Conservation (phyloP, 164 flowering plant genomes). For the Liriodendron chinense region DNA sequence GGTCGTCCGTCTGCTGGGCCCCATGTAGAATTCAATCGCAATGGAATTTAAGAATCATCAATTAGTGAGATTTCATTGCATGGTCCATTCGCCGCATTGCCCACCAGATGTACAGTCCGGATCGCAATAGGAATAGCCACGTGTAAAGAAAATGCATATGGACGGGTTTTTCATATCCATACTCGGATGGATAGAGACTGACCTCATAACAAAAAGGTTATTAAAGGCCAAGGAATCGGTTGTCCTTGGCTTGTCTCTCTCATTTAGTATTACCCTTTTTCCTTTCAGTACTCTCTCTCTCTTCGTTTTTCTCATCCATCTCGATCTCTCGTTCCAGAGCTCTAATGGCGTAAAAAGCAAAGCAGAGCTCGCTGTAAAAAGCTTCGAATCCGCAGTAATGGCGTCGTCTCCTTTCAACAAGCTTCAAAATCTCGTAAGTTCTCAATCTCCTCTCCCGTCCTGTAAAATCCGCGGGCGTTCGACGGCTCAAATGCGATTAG, state of each 20-base stretch:
- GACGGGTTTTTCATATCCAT: too few species aligned
- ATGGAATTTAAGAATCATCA: too few species aligned
- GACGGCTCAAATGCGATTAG: conserved; percentile 31
- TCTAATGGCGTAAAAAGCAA: conserved; percentile 1
- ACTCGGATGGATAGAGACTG: too few species aligned
- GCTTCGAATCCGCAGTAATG: conserved; percentile 11
- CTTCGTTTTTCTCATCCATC: background rate
- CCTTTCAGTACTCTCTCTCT: background rate
- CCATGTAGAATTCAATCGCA: too few species aligned
- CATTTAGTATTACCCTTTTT: conserved; percentile 11
- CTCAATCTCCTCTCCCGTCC: conserved; percentile 7
- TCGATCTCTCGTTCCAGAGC: conserved; percentile 13
- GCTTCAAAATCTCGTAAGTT: conserved; percentile 10
- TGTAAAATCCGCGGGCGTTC: conserved; percentile 22
- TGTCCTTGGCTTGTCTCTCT: conserved; percentile 8
- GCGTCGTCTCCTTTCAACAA: conserved; percentile 3
- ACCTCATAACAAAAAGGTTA: too few species aligned
- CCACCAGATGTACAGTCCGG: too few species aligned
- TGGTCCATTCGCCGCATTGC: too few species aligned
- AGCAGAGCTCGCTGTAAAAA: background rate
- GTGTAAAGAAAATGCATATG: too few species aligned
- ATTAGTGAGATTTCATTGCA: too few species aligned
- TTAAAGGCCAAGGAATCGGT: conserved; percentile 23
- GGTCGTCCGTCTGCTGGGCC: too few species aligned
- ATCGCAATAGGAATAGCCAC: too few species aligned